These are phyloP conservation scores for Ogataea minuta DNA, from an alignment of 805 yeast species.

Conservation along the genomic window DNA sequence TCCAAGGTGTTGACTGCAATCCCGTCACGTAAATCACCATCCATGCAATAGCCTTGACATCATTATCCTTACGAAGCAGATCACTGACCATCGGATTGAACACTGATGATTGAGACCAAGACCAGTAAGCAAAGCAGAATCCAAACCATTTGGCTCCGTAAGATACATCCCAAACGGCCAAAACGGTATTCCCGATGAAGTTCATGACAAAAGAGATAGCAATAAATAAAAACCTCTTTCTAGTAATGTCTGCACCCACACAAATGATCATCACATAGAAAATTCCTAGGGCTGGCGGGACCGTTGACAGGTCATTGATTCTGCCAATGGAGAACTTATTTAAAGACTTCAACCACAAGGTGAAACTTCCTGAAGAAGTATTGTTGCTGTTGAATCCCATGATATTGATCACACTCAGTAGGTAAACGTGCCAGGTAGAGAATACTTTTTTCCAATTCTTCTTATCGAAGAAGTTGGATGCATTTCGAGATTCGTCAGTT, in stretches of 20 bases:
- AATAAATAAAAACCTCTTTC: constrained; percentile 55
- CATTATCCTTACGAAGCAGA: constrained; percentile 54
- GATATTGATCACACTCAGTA: constrained; percentile 51
- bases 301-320: constrained; percentile 49
- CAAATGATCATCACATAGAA: constrained; percentile 46
- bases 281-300: constrained; percentile 61
- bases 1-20: constrained; percentile 36
- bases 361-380: constrained; percentile 53
- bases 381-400: constrained; percentile 64
- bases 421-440: constrained; percentile 59
- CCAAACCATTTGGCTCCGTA: constrained; percentile 64
- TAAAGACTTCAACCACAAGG: constrained; percentile 60
- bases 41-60: constrained; percentile 55
- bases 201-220: constrained; percentile 53
- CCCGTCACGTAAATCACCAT: constrained; percentile 55
- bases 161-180: constrained; percentile 60
- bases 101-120: constrained; percentile 64
- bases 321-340: constrained; percentile 41
- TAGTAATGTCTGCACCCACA: constrained; percentile 50
- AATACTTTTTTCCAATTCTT: constrained; percentile 53
- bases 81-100: constrained; percentile 57
- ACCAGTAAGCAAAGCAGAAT: constrained; percentile 55
- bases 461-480: constrained; percentile 37
- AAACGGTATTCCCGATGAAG: constrained; percentile 49
- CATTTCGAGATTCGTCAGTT: constrained; percentile 25